Conservation (phyloP, 441 rosid genomes). For the Macaranga tanarius region DNA sequence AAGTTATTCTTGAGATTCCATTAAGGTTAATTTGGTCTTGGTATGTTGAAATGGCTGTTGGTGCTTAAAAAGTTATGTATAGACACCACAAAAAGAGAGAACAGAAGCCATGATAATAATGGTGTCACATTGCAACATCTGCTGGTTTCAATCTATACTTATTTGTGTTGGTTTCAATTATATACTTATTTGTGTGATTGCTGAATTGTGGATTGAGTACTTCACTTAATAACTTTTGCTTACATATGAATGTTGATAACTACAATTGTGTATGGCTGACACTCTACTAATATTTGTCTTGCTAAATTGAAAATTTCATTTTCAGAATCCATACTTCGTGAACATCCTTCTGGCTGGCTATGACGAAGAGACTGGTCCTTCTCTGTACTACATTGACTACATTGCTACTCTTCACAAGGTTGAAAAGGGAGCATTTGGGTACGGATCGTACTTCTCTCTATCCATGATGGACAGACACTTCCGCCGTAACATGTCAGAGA, state of each 20-base stretch:
- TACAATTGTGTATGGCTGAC: neutral
- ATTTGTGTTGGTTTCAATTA: no score
- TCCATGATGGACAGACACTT: slow-evolving; percentile 95
- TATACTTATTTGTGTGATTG: neutral
- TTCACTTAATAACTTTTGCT: neutral
- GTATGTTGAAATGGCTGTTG: neutral
- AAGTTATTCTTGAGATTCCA: neutral
- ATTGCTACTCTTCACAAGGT: slow-evolving; percentile 96
- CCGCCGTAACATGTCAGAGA: slow-evolving; percentile 85
- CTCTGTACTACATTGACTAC: slow-evolving; percentile 92
- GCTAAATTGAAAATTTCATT: slow-evolving; percentile 5
- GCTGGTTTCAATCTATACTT: neutral
- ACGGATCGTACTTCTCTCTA: slow-evolving; percentile 86
- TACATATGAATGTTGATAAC: neutral
- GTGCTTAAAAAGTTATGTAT: neutral
- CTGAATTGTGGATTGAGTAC: neutral
- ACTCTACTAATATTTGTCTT: neutral
- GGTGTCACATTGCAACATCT: slow-evolving; percentile 8
- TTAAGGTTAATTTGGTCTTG: neutral
- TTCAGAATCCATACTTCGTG: slow-evolving; percentile 81
- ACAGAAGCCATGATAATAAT: neutral
- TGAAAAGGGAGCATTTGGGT: slow-evolving; percentile 94
- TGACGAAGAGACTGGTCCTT: slow-evolving; percentile 89
- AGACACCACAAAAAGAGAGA: neutral
- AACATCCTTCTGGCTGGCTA: slow-evolving; percentile 95